phyloP scores from a whole-genome alignment of 768 basidiomycete species.

The Cystoderma amianthinum region DNA sequence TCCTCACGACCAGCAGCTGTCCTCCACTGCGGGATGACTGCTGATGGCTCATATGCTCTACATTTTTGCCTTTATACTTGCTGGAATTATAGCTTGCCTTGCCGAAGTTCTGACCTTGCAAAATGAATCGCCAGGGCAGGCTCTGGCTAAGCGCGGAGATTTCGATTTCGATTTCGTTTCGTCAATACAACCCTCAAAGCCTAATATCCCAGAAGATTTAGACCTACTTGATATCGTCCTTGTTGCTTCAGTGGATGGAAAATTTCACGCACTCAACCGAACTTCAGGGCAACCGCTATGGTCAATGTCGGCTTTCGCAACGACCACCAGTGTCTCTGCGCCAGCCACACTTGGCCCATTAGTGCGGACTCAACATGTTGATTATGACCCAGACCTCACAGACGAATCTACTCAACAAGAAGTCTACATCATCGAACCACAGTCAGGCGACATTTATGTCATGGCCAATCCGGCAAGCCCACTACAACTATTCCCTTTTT shows the following conservation, averaged over 20 bases:
- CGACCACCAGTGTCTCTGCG: slow-evolving; percentile 26
- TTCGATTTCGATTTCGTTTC: slow-evolving; percentile 12
- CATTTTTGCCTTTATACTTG: slow-evolving; percentile 14
- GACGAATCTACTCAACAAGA: slow-evolving; percentile 56
- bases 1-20: neutral
- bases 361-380: slow-evolving; percentile 61
- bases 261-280: slow-evolving; percentile 89
- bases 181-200: slow-evolving; percentile 7
- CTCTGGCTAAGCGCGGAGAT: slow-evolving; percentile 17
- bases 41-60: slow-evolving; percentile 27
- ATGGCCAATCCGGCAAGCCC: slow-evolving; percentile 61
- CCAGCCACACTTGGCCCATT: slow-evolving; percentile 65
- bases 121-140: slow-evolving; percentile 10
- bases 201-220: slow-evolving; percentile 33
- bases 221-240: slow-evolving; percentile 80
- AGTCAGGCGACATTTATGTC: slow-evolving; percentile 90
- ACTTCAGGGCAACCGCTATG: slow-evolving; percentile 78
- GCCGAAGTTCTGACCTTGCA: slow-evolving; percentile 23
- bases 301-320: slow-evolving; percentile 72
- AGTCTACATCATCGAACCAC: slow-evolving; percentile 91
- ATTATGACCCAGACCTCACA: slow-evolving; percentile 48
- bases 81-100: slow-evolving; percentile 19
- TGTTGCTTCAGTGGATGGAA: slow-evolving; percentile 90
- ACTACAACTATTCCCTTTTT: slow-evolving; percentile 83
- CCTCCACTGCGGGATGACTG: slow-evolving; percentile 3